A percentile compares a stretch with the other conserved stretches of the same genome.
Evolutionary conservation across 805 yeast genomes (phyloP).

Genomic region (Nakazawaea populi): DNA sequence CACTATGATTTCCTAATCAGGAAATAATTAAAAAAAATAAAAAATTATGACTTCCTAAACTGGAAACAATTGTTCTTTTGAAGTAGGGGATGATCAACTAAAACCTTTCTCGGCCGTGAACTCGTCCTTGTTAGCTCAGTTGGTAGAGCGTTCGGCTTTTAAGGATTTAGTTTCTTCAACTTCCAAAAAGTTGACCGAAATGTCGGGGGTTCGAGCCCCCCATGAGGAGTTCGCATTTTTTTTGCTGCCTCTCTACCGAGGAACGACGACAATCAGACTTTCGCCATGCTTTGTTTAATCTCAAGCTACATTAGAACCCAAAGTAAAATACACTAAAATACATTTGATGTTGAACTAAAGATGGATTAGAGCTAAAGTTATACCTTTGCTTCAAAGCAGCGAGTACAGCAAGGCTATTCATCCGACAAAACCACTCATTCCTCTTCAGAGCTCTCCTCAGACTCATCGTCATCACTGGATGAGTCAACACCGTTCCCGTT

Average conservation of each 20-base stretch:
- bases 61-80: no score
- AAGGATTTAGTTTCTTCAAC: slow-evolving; percentile 19
- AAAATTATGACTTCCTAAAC: no score
- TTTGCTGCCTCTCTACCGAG: background rate
- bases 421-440: slow-evolving; percentile 31
- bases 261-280: no score
- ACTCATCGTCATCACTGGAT: slow-evolving; percentile 45
- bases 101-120: background rate
- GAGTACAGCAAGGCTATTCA: background rate
- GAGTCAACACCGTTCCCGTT: slow-evolving; percentile 30
- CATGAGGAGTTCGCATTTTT: slow-evolving; percentile 25
- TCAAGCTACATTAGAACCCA: no score
- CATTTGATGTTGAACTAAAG: background rate
- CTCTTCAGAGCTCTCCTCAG: slow-evolving; percentile 69
- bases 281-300: no score
- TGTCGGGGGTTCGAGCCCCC: slow-evolving; percentile 24
- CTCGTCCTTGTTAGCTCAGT: slow-evolving; percentile 51
- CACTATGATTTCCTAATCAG: no score
- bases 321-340: background rate
- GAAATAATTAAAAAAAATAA: no score
- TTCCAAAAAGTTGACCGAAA: slow-evolving; percentile 12
- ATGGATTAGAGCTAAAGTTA: background rate
- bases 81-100: no score
- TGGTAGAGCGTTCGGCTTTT: slow-evolving; percentile 69
- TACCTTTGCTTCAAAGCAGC: background rate